A percentile compares a stretch with the other conserved stretches of the same genome.
Conservation (phyloP, 345 rosid species). For the Hibiscus trionum region DNA sequence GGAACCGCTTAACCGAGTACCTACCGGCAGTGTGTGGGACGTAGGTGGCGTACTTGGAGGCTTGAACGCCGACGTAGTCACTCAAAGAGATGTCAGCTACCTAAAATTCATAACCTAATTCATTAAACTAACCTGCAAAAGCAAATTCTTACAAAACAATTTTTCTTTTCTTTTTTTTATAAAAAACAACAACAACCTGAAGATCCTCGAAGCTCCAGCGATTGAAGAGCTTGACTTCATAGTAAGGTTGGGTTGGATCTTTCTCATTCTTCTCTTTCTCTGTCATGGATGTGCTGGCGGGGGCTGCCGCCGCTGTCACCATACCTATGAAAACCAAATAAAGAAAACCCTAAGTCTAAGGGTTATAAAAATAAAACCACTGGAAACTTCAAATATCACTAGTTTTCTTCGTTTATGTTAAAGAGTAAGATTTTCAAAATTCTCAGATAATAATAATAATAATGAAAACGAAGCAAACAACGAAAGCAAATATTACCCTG, state of each 20-base stretch:
- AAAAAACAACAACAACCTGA: slow-evolving; percentile 29
- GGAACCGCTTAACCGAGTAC: background rate
- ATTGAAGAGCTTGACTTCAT: slow-evolving; percentile 77
- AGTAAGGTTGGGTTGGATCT: slow-evolving; percentile 16
- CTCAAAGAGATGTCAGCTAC: background rate
- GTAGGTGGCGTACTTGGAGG: background rate
- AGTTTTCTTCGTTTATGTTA: too few species aligned
- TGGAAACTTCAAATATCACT: too few species aligned
- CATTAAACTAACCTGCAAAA: too few species aligned
- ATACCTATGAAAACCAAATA: slow-evolving; percentile 12
- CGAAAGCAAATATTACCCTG: background rate
- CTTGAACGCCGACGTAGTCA: background rate
- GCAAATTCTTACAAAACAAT: background rate
- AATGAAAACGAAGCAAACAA: background rate
- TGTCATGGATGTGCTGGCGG: background rate
- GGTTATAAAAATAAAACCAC: too few species aligned
- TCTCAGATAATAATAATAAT: too few species aligned
- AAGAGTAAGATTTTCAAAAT: too few species aligned
- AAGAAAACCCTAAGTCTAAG: background rate
- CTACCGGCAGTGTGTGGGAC: background rate
- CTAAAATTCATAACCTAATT: background rate
- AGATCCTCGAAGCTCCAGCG: slow-evolving; percentile 82
- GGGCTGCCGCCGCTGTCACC: slow-evolving; percentile 17
- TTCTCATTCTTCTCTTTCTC: background rate
- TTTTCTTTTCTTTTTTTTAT: too few species aligned